Conservation (phyloP, 192 early-diverging fungal genomes). For the Radiomyces spectabilis region DNA sequence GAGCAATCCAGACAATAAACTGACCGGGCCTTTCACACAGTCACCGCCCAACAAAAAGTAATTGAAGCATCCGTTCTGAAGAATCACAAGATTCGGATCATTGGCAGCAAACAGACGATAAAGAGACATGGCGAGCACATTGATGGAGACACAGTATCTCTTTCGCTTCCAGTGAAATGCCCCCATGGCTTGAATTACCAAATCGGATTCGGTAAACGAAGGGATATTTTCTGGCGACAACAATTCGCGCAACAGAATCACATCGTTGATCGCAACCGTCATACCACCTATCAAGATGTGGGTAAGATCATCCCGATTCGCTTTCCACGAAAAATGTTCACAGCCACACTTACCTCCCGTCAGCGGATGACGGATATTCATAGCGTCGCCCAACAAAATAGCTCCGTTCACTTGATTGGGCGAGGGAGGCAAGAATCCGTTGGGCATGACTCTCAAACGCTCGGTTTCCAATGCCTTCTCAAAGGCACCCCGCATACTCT, state of each 20-base stretch:
- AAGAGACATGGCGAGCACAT: conserved; percentile 85
- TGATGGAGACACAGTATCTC: conserved; percentile 67
- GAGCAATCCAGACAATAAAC: conserved; percentile 74
- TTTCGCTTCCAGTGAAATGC: conserved; percentile 69
- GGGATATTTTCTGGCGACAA: conserved; percentile 35
- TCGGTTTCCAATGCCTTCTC: conserved; percentile 58
- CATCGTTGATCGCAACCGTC: conserved; percentile 92
- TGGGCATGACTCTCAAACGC: conserved; percentile 78
- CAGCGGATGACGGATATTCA: conserved; percentile 91
- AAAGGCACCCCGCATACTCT: conserved; percentile 50
- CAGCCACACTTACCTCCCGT: too few species aligned
- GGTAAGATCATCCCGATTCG: too few species aligned
- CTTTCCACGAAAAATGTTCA: too few species aligned
- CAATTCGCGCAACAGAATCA: conserved; percentile 58
- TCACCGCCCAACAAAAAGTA: conserved; percentile 81
- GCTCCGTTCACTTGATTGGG: conserved; percentile 60
- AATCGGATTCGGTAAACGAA: conserved; percentile 34
- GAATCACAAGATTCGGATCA: conserved; percentile 59
- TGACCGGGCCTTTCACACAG: conserved; percentile 74
- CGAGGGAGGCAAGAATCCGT: conserved; percentile 76
- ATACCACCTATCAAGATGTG: too few species aligned
- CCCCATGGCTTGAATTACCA: conserved; percentile 51
- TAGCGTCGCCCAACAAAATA: conserved; percentile 90
- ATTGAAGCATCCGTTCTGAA: conserved; percentile 80
- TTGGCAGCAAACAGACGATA: conserved; percentile 81